Base-by-base conservation (phyloP, 768 basidiomycete genomes). In the Cyclocybe aegerita region DNA sequence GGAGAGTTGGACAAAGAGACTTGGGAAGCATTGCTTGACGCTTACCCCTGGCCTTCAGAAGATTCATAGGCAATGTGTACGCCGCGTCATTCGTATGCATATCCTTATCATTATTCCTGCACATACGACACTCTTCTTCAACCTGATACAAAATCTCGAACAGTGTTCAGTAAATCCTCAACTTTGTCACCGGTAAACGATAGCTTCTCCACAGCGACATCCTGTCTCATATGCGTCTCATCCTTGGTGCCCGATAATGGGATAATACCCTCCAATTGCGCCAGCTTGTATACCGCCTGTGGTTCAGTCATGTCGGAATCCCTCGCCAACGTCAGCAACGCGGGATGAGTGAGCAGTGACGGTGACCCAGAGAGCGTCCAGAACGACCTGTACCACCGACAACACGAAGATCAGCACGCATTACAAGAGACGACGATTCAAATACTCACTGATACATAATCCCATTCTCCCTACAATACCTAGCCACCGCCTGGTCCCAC, bases 281-380 rank as follows among this genome's bases (percentile, higher is more conserved):
- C 85, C 39, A 92, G 68, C 60, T 78, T 82, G 70, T 82, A 93
- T 7, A 90, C 62, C 0, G 77, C 76, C 61, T 92, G 89, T 38
- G 82, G 78, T 6, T 80, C 74, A 0, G 88, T 87, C 50, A 81
- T 74, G 1, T 70, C 65, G 17, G 79, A 69, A 16, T 66, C 70
- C 12, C 70, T 51, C 0, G 83, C 78, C 10, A 86, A 67, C 3
- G 67, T 55, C 12, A 65, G 56, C 4, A 86, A 60, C 2, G 69
- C 61, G 0, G 63, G 78, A 60, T 84, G 77, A 3, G 62, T 47
- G 4, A 91, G 69, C 7, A 92, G 70, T 11, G 61, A 70, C 4
- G 89, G 85, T 2, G 89, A 88, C n/a, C 89, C 87, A 1, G 86
- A 78, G 16, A 94, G 69, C 16, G 92, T 93, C 91, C 92, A 93